These are phyloP conservation scores for Celoporthe dispersa DNA, from an alignment of 2,329 filamentous ascomycete species.

Conservation along the genomic window DNA sequence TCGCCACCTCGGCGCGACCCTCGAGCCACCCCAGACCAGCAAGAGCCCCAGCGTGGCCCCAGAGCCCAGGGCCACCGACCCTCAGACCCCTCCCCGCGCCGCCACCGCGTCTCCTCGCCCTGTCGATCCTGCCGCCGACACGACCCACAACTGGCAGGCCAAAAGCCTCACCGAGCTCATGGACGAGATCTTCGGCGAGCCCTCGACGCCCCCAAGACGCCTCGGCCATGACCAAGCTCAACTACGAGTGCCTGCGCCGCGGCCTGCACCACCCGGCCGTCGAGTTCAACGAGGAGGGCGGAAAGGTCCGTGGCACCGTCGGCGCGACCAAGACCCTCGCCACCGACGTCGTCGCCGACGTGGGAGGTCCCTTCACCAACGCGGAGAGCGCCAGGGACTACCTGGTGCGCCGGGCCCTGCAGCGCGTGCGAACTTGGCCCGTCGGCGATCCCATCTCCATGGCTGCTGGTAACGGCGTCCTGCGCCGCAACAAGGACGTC, in stretches of 20 bases:
- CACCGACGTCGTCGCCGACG: not conserved
- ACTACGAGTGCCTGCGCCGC: conserved; percentile 31
- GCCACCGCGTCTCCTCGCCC: no score
- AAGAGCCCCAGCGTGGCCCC: not conserved
- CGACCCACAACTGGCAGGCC: not conserved
- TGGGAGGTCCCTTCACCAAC: not conserved
- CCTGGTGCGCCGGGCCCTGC: not conserved
- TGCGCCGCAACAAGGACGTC: not conserved
- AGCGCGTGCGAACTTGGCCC: not conserved
- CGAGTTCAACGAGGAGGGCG: conserved; percentile 6
- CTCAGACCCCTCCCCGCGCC: no score
- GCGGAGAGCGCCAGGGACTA: not conserved
- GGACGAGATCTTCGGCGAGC: not conserved
- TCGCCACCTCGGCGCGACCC: not conserved
- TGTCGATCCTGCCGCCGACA: not conserved
- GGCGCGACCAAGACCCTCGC: not conserved
- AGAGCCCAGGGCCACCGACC: no score
- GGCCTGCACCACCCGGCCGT: conserved; percentile 31
- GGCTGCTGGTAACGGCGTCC: not conserved
- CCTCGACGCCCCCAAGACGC: not conserved
- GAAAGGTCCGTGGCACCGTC: conserved; percentile 22
- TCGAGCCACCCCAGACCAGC: not conserved
- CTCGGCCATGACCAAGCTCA: not conserved
- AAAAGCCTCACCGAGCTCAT: not conserved
- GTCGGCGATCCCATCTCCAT: not conserved